Evolutionary conservation across 31 red algal genomes (phyloP).

Genomic region (Asparagopsis taxiformis): DNA sequence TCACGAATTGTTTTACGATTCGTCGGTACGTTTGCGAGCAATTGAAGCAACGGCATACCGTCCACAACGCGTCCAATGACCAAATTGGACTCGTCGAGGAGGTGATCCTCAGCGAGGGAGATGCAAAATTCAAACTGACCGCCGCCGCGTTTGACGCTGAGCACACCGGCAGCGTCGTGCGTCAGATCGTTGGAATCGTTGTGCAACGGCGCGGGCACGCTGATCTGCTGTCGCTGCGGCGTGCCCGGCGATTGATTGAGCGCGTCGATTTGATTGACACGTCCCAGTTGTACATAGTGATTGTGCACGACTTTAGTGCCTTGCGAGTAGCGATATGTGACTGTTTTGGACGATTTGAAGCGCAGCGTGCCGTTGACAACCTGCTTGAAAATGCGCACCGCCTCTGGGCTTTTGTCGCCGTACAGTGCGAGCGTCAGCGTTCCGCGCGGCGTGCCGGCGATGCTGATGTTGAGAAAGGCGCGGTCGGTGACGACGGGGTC

Average conservation of each 20-base stretch:
- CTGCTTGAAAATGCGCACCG: conserved; percentile 56
- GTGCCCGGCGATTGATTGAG: conserved; percentile 65
- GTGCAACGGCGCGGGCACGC: conserved; percentile 32
- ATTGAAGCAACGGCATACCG: conserved; percentile 55
- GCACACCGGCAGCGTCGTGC: conserved; percentile 32
- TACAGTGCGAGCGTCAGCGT: conserved; percentile 74
- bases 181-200: conserved; percentile 33
- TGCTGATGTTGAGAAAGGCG: conserved; percentile 70
- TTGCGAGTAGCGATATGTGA: conserved; percentile 36
- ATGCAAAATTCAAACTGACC: conserved; percentile 63
- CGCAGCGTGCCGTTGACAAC: conserved; percentile 53
- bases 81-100: conserved; percentile 25
- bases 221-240: conserved; percentile 28
- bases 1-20: conserved; percentile 71
- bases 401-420: conserved; percentile 52
- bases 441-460: conserved; percentile 71
- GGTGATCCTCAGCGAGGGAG: neutral
- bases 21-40: conserved; percentile 37
- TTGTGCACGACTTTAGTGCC: conserved; percentile 25
- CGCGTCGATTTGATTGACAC: conserved; percentile 54
- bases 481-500: conserved; percentile 37
- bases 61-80: conserved; percentile 76
- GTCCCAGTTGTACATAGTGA: conserved; percentile 42
- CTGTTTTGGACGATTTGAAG: conserved; percentile 42
- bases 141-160: conserved; percentile 31